phyloP scores from a whole-genome alignment of 169 alveolate species.

The Babesia ovis region DNA sequence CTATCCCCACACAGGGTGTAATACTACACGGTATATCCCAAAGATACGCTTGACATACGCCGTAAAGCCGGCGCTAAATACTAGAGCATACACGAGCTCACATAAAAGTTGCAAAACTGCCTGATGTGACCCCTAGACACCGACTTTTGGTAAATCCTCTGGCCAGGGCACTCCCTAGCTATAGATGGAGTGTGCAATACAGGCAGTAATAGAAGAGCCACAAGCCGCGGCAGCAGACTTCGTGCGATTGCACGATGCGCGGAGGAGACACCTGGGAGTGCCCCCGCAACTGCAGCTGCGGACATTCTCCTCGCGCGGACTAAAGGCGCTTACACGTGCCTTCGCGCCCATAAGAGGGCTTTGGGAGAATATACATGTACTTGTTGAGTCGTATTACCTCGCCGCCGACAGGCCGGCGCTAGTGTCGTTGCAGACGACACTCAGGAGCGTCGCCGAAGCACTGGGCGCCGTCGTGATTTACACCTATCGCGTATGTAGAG shows the following conservation, averaged over 20 bases:
- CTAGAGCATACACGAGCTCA: no score
- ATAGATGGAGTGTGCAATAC: slow-evolving; percentile 33
- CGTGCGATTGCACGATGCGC: slow-evolving; percentile 36
- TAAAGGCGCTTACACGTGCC: slow-evolving; percentile 4
- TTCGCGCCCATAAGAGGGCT: slow-evolving; percentile 2
- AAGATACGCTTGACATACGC: no score
- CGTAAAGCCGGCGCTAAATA: no score
- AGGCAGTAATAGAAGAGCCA: slow-evolving; percentile 34
- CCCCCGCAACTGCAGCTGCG: not conserved
- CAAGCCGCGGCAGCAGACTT: not conserved
- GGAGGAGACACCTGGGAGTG: slow-evolving; percentile 26
- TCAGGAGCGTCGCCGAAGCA: not conserved
- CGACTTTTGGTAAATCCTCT: no score
- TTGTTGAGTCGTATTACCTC: slow-evolving; percentile 21
- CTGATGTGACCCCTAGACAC: no score
- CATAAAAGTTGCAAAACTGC: no score
- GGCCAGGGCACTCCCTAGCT: not conserved
- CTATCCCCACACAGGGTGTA: no score
- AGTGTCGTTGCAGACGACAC: slow-evolving; percentile 5
- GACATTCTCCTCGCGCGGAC: not conserved
- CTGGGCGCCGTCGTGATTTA: not conserved
- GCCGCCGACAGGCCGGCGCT: slow-evolving; percentile 34
- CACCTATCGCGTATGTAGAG: not conserved
- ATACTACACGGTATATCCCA: no score
- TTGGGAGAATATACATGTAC: not conserved